phyloP scores from a whole-genome alignment of 1,284 basidiomycete genomes.

The Irpex sp. region DNA sequence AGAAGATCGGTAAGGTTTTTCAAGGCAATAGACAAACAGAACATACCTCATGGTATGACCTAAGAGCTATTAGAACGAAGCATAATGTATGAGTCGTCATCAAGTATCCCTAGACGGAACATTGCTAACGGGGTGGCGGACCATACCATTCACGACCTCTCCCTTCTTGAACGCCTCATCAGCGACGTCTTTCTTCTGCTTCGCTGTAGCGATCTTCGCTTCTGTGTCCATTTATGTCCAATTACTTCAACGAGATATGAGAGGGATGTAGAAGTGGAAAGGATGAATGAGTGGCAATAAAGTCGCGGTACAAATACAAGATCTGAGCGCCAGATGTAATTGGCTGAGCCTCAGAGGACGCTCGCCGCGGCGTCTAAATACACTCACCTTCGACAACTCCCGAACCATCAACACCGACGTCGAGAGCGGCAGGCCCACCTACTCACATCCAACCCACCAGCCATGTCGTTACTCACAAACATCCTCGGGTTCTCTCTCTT shows the following conservation, averaged over 20 bases:
- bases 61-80: conserved; percentile 52
- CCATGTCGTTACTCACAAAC: conserved; percentile 79
- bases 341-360: not conserved
- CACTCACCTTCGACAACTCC: conserved; percentile 12
- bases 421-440: not conserved
- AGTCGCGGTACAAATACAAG: not conserved
- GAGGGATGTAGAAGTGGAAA: not conserved
- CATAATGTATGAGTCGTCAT: conserved; percentile 1
- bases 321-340: not conserved
- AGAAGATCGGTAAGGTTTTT: not conserved
- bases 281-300: not conserved
- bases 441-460: conserved; percentile 25
- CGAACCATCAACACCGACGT: conserved; percentile 2
- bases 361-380: not conserved
- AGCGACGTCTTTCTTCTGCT: conserved; percentile 76
- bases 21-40: not conserved
- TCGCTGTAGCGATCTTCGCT: conserved; percentile 67
- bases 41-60: conserved; percentile 71
- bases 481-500: conserved; percentile 84
- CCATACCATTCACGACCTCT: conserved; percentile 68
- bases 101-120: not conserved
- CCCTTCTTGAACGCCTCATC: conserved; percentile 81
- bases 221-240: conserved; percentile 34
- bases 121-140: conserved; percentile 7
- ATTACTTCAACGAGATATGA: not conserved